Base-by-base conservation (phyloP, 2,329 filamentous ascomycete species). In the Mariannaea elegans region DNA sequence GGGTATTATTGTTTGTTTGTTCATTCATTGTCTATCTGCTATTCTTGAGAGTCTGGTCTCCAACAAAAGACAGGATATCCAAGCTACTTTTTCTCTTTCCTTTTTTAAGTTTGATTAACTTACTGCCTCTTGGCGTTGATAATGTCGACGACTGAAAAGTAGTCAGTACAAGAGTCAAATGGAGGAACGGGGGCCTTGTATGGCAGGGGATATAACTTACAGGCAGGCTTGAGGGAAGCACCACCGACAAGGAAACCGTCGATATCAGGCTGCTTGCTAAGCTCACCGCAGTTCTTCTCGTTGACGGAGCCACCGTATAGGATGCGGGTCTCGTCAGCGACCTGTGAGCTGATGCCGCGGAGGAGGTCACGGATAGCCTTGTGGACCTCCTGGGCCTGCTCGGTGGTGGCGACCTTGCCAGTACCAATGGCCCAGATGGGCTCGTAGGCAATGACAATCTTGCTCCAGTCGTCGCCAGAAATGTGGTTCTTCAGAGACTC, bases 241-340 rank as follows among this genome's bases (percentile, higher is more conserved):
- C 94, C 94, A 67, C 94, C 94, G 69, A 98, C 94, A 70, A 98
- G 87, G 89, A 98, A 98, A 60, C 95, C 95, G 79, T 99, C 95
- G 78, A 99, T 97, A 80, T 99, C 95, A 66, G 87, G 78, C 87
- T 98, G 88, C 85, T 93, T 94, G 77, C 91, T 88, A 72, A 99
- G 87, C 66, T 98, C 94, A 75, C 84, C 87, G 86, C 92, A 96
- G 88, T 99, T 99, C 91, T 97, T 97, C 86, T 97, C 95, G 77
- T 86, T 96, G 73, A 99, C 95, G 73, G 91, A 95, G 76, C 95
- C 95, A 69, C 95, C 95, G 81, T 99, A 99, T 76, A 99, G 90
- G 77, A 99, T 92, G 72, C 95, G 88, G 63, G 94, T 97, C 82
- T 90, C 88, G 66, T 97, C 93, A 45, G 93, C 88, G 57, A 90